Base-by-base conservation (phyloP, 441 rosid genomes). In the Macaranga tanarius region DNA sequence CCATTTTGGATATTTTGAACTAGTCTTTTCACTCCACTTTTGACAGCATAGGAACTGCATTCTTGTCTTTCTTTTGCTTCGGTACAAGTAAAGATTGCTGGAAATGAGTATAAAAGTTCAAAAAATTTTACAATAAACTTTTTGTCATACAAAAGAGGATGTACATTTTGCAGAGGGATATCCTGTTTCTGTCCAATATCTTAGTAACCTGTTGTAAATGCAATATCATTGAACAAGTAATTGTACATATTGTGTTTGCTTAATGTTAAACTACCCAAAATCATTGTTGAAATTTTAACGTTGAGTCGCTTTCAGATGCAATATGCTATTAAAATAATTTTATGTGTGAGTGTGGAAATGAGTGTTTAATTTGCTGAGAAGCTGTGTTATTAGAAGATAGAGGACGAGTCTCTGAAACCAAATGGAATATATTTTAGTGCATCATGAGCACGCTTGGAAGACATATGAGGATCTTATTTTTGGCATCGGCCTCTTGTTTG, bases 21-120 rank as follows among this genome's bases (percentile, higher is more conserved):
- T 47, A 1, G 38, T 34, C 34, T 34, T 34, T 34, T 34, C 38
- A 34, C 38, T 66, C 8, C 5, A 7, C 47, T 42, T 10, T 42
- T 34, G 38, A 25, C 69, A 65, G 20, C 69, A 23, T 48, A 65
- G 40, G 22, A 64, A 64, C 52, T 64, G 28, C 65, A 62, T 38
- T 34, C 7, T 19, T 17, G 9, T n/a, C 42, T 40, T 20, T 11
- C 67, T 10, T 62, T 11, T n/a, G 19, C 38, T 38, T 8, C 9
- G 25, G n/a, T 62, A 19, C 23, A n/a, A 31, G 20, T 59, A 50
- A 70, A 70, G 56, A 45, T 70, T 70, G 47, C 44, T 34, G 44
- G 64, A 16, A 42, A 16, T 12, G 22, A 9, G 19, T 12, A 31
- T 31, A 3, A 2, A 9, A 23, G 20, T 48, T 45, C 40, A 20